Conservation (phyloP, 768 basidiomycete genomes). For the Lentinula lateritia region DNA sequence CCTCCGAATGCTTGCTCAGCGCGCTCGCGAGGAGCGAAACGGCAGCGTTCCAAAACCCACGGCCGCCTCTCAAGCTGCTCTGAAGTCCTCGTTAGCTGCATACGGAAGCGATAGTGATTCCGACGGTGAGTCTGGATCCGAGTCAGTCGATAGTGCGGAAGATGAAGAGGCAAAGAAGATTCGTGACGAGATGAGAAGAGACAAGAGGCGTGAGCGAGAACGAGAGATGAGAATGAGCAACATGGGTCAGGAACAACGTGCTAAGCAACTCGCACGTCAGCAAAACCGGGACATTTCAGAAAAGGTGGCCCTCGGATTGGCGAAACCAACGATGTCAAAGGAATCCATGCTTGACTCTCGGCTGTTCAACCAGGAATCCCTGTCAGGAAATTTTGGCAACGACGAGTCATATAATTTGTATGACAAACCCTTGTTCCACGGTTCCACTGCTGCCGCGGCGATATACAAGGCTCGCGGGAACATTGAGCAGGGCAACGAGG, state of each 20-base stretch:
- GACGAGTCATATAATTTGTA: slow-evolving; percentile 95
- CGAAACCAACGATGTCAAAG: slow-evolving; percentile 93
- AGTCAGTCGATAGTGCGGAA: slow-evolving; percentile 48
- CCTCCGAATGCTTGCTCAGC: slow-evolving; percentile 87
- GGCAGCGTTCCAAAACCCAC: slow-evolving; percentile 71
- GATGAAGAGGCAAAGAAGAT: slow-evolving; percentile 84
- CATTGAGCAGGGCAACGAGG: slow-evolving; percentile 80
- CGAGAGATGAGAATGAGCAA: slow-evolving; percentile 98
- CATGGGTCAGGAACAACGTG: slow-evolving; percentile 96
- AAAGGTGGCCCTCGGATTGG: slow-evolving; percentile 95
- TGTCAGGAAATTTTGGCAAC: slow-evolving; percentile 76
- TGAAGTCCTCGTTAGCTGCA: slow-evolving; percentile 73
- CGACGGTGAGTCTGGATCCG: slow-evolving; percentile 52
- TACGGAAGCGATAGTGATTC: slow-evolving; percentile 78
- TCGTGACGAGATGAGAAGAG: slow-evolving; percentile 85
- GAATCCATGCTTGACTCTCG: slow-evolving; percentile 97
- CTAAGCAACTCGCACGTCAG: slow-evolving; percentile 91
- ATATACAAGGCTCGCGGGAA: slow-evolving; percentile 96
- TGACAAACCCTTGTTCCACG: slow-evolving; percentile 93
- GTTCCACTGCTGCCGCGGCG: slow-evolving; percentile 96
- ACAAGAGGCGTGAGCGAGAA: slow-evolving; percentile 92
- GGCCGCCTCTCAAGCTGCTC: slow-evolving; percentile 60
- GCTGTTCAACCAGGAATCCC: slow-evolving; percentile 93
- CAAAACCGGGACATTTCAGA: slow-evolving; percentile 99
- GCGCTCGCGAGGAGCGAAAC: slow-evolving; percentile 89